A percentile compares a stretch with the other conserved stretches of the same genome.
These are phyloP conservation scores for Globisporangium spiculum DNA, from an alignment of 352 stramenopile species.

Conservation along the genomic window DNA sequence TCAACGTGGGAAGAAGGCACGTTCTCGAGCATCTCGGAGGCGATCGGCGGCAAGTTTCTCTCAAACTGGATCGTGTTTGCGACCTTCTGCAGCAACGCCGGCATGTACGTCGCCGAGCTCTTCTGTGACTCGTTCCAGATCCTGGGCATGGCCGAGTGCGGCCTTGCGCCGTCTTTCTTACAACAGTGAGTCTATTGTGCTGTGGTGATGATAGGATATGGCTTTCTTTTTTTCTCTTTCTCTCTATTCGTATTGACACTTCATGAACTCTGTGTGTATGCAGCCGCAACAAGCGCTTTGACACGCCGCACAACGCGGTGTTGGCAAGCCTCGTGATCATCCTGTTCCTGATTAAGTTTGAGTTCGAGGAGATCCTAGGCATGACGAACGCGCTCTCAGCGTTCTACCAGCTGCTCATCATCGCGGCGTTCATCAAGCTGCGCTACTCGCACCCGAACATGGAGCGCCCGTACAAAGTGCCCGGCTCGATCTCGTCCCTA, in stretches of 20 bases:
- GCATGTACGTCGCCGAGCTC: constrained; percentile 92
- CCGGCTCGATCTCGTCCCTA: constrained; percentile 28
- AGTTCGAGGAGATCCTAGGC: constrained; percentile 76
- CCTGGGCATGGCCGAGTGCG: constrained; percentile 74
- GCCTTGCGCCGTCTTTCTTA: constrained; percentile 82
- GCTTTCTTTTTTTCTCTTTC: not conserved
- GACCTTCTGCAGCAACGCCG: constrained; percentile 87
- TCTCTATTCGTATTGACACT: constrained; percentile 1
- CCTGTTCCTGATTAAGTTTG: constrained; percentile 47
- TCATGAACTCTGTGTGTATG: not conserved
- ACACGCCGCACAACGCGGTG: constrained; percentile 50
- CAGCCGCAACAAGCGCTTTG: constrained; percentile 51
- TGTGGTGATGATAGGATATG: constrained; percentile 37
- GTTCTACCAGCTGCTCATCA: constrained; percentile 83
- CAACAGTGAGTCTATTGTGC: constrained; percentile 48
- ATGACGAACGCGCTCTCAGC: constrained; percentile 91
- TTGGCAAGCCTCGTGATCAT: constrained; percentile 45
- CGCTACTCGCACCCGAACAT: constrained; percentile 48
- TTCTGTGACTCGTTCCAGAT: constrained; percentile 91
- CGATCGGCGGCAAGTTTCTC: constrained; percentile 83
- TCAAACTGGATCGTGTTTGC: constrained; percentile 87
- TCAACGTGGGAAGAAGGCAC: constrained; percentile 89
- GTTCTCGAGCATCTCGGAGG: constrained; percentile 83
- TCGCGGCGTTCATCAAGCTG: constrained; percentile 88
- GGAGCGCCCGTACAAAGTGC: constrained; percentile 41